Evolutionary conservation across 1,139 yeast species (phyloP).

Genomic region (Dujonia santamariae): DNA sequence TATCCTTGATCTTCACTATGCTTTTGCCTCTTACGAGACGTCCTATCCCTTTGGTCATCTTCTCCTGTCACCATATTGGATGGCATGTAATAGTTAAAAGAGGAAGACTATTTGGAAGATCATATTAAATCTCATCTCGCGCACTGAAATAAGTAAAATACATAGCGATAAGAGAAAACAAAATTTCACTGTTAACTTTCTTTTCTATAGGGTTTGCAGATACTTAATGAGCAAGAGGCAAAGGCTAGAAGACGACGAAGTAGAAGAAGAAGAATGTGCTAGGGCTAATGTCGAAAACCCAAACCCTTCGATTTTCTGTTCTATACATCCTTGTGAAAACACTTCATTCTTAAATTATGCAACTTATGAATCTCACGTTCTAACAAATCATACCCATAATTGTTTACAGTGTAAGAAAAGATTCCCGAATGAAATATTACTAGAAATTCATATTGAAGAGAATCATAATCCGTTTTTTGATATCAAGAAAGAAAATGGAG

Average conservation of each 20-base stretch:
- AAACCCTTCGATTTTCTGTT: conserved; percentile 11
- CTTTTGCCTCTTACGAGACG: background rate
- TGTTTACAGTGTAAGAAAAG: conserved; percentile 41
- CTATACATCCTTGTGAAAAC: conserved; percentile 11
- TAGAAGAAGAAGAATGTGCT: background rate
- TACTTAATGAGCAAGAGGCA: conserved; percentile 11
- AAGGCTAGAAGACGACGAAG: conserved; percentile 12
- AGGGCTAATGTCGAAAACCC: background rate
- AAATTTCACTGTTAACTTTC: no score
- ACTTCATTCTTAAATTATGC: conserved; percentile 15
- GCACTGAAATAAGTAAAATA: no score
- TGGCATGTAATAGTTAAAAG: no score
- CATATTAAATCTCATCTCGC: no score
- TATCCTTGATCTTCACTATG: background rate
- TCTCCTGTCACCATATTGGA: no score
- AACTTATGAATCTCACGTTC: conserved; percentile 30
- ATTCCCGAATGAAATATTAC: conserved; percentile 37
- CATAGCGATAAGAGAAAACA: no score
- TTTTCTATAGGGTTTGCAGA: no score
- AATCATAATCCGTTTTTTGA: conserved; percentile 49
- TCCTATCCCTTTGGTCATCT: conserved; percentile 2
- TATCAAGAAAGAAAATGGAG: conserved; percentile 34
- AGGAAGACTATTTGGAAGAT: no score
- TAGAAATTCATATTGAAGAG: conserved; percentile 51
- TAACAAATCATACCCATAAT: conserved; percentile 19